These are phyloP conservation scores for Phytophthora litchii DNA, from an alignment of 352 stramenopile genomes.

Conservation along the genomic window DNA sequence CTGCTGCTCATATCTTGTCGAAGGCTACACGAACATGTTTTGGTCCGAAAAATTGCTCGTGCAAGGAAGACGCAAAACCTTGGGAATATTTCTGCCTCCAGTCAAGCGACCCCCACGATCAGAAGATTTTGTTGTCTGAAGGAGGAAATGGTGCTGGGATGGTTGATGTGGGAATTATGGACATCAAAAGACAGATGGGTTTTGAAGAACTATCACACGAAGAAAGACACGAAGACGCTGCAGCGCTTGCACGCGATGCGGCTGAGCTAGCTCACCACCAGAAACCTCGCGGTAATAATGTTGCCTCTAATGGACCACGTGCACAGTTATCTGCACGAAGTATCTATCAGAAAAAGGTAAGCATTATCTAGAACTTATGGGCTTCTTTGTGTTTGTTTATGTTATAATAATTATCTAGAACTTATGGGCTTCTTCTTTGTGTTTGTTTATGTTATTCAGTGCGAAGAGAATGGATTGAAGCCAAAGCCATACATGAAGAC, in stretches of 20 bases:
- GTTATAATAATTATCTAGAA: too few relatives aligned
- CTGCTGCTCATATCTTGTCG: constrained; percentile 7
- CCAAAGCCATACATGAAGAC: constrained; percentile 48
- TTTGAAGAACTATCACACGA: constrained; percentile 40
- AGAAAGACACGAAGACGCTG: constrained; percentile 26
- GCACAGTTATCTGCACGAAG: constrained; percentile 23
- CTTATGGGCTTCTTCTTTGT: too few relatives aligned
- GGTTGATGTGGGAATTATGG: constrained; percentile 55
- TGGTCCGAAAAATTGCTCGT: constrained; percentile 46
- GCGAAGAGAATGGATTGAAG: constrained; percentile 42
- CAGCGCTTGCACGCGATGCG: constrained; percentile 27
- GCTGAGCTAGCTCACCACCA: constrained; percentile 32
- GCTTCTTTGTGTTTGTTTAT: not conserved
- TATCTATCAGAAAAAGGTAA: constrained; percentile 54
- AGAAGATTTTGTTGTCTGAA: not conserved
- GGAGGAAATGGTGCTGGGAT: not conserved
- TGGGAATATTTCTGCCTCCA: constrained; percentile 61
- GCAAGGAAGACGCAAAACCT: constrained; percentile 49
- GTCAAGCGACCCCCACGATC: constrained; percentile 11
- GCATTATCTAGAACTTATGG: too few relatives aligned
- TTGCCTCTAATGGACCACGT: constrained; percentile 15
- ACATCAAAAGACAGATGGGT: constrained; percentile 73
- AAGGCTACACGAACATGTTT: constrained; percentile 52
- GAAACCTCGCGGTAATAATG: constrained; percentile 1
- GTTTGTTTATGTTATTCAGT: constrained; percentile 29